Evolutionary conservation across 2,329 filamentous ascomycete species (phyloP), one percentile per base, ranked within the genome.

Genomic region (Leptographium lundbergii): DNA sequence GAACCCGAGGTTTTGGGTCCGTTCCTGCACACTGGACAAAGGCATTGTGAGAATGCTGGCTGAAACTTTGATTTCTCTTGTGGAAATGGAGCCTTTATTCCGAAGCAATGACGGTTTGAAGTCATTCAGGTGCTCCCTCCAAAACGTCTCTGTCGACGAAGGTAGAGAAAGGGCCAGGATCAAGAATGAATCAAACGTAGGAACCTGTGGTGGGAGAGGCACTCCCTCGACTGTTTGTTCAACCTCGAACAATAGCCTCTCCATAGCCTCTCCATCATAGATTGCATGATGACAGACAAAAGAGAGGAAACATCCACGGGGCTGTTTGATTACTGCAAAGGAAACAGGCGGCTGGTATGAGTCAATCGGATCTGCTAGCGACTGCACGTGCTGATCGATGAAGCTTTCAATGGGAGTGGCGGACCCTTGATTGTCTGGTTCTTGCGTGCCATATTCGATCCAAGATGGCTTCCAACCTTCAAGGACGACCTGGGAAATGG

Each of bases 231-330:
- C 82, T 3, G 81, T 62, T 2, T 74, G 68, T 65, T 94, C 84
- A 1, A 95, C 74, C 66, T 96, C 91, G 0, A 80, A 70, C 27
- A 92, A 77, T 0, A 96, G 74, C 10, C 77, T 75, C 0, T 78
- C 74, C 66, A 96, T 86, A 0, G 90, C 89, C 42, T 87, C 83
- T 0, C 87, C 91, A 70, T 96, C 91, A 65, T 96, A 95, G 0
- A 96, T 74, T 2, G 89, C 88, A 71, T 96, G 91, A 65, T 96
- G 91, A 65, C 75, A 84, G 45, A 76, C 69, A 55, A 78, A 78
- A 0, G 74, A 85, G 1, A 78, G 65, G 51, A 76, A 77, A 0
- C 60, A 56, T 0, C 62, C 66, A 0, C 65, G 67, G 6, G 65
- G 65, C 1, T 62, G 55, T 3, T 69, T 65, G 11, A 82, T 69